Base-by-base conservation (phyloP, 371 early-diverging fungal genomes). In the Mycotypha africana region DNA sequence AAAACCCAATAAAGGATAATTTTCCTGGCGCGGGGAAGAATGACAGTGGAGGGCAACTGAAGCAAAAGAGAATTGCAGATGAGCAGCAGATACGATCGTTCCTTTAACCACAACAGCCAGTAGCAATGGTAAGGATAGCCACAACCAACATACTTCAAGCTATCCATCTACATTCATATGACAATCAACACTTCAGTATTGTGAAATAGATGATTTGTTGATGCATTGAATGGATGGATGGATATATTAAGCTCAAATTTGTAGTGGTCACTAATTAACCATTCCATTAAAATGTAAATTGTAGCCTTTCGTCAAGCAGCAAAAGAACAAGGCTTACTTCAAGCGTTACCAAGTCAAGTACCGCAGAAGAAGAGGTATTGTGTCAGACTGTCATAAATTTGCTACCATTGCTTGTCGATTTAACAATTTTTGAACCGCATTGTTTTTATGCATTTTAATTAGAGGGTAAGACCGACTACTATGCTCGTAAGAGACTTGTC, bases 381-480 rank as follows among this genome's bases (percentile, higher is more conserved):
- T 20, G 16, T 34, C 4, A 21, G 7, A 28, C 32, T n/a, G 22
- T 21, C 43, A 43, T 22, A 7, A 4, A 30, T 15, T 16, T 17
- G 10, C 30, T 12, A 8, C 8, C 8, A 8, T 28, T 28, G 6
- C 12, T 28, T 28, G 6, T 28, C 30, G 30, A 7, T n/a, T n/a
- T n/a, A 42, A 28, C 14, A 14, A 28, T 21, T 23, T 20, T 3
- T 7, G 6, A 26, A 11, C 4, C 15, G 28, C 5, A 20, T 3
- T 19, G 10, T 32, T 34, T 31, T 32, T 4, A 16, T n/a, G 5
- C 9, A 25, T 35, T 40, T 19, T 34, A n/a, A 12, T 34, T 20
- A 93, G 98, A 99, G 92, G 98, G 99, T 45, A 99, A 99, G 89
- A 99, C 99, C 67, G 98, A 99, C 86, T 99, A 99, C 97, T 96